Percentiles rank a stretch among this genome's conserved stretches.
Conservation (phyloP, 2,329 filamentous ascomycete species). For the Curvularia lunata region DNA sequence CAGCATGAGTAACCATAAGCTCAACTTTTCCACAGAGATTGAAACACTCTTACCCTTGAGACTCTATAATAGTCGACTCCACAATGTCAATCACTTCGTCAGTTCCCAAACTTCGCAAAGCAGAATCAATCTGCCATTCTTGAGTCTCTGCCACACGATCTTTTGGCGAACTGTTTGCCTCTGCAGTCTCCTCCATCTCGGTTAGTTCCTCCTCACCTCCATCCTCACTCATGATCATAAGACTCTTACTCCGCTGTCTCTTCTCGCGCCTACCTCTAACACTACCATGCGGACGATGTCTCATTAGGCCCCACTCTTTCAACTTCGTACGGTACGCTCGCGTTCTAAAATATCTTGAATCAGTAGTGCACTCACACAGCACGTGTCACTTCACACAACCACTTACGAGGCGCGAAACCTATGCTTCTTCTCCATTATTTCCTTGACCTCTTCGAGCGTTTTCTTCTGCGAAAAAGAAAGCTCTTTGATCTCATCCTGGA, state of each 20-base stretch:
- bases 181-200: slow-evolving; percentile 9
- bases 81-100: slow-evolving; percentile 5
- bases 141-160: slow-evolving; percentile 8
- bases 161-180: neutral
- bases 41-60: slow-evolving; percentile 22
- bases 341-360: slow-evolving; percentile 27
- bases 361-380: slow-evolving; percentile 1
- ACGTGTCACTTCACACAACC: neutral
- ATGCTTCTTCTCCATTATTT: slow-evolving; percentile 42
- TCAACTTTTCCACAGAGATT: too few species aligned
- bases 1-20: slow-evolving; percentile 3
- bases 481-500: slow-evolving; percentile 41
- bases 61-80: slow-evolving; percentile 19
- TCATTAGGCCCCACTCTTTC: slow-evolving; percentile 46
- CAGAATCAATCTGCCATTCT: slow-evolving; percentile 18
- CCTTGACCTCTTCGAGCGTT: slow-evolving; percentile 41
- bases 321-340: slow-evolving; percentile 48
- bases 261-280: slow-evolving; percentile 8
- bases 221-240: slow-evolving; percentile 8
- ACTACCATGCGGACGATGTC: slow-evolving; percentile 25
- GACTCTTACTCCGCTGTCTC: slow-evolving; percentile 1
- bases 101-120: neutral
- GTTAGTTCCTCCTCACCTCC: slow-evolving; percentile 14
- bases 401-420: slow-evolving; percentile 47
- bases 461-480: slow-evolving; percentile 45